Conservation (phyloP, 1,284 basidiomycete species). For the Ceratobasidium sp. region DNA sequence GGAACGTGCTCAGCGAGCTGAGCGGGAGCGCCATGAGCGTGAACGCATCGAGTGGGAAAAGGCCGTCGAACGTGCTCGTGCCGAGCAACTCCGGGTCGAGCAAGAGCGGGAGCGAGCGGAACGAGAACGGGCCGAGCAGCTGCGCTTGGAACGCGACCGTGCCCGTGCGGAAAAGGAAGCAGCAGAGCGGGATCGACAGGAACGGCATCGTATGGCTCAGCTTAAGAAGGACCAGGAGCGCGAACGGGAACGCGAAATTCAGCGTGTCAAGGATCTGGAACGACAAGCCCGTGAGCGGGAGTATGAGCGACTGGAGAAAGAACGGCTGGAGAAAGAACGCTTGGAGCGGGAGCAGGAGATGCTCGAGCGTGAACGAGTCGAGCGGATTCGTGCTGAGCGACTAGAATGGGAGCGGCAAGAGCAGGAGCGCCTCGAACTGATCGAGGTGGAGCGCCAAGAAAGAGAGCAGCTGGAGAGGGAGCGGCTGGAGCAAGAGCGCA, state of each 20-base stretch:
- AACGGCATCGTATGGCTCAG: not conserved
- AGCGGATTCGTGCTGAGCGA: conserved; percentile 7
- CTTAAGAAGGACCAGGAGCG: conserved; percentile 18
- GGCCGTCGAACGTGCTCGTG: conserved; percentile 1
- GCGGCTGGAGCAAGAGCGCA: conserved; percentile 10
- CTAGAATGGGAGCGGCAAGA: conserved; percentile 12
- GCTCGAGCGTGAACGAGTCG: conserved; percentile 17
- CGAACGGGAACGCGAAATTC: conserved; percentile 22
- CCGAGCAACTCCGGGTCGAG: not conserved
- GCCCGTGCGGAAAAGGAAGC: conserved; percentile 9
- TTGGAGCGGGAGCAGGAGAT: conserved; percentile 20
- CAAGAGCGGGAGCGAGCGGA: conserved; percentile 20
- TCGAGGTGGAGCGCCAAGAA: not conserved
- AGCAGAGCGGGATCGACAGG: conserved; percentile 13
- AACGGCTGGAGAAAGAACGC: conserved; percentile 27
- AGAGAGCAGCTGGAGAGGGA: conserved; percentile 10
- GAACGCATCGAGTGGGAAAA: conserved; percentile 12
- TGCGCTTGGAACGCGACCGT: conserved; percentile 1
- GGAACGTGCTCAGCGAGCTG: conserved; percentile 5
- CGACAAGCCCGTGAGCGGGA: conserved; percentile 30
- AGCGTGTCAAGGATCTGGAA: conserved; percentile 19
- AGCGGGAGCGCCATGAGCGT: conserved; percentile 18
- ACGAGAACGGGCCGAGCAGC: conserved; percentile 2
- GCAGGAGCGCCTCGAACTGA: not conserved
- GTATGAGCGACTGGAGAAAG: conserved; percentile 24